Evolutionary conservation across 306 rosid species (phyloP), one percentile per base, ranked within the genome.

Genomic region (Trifolium dubium): DNA sequence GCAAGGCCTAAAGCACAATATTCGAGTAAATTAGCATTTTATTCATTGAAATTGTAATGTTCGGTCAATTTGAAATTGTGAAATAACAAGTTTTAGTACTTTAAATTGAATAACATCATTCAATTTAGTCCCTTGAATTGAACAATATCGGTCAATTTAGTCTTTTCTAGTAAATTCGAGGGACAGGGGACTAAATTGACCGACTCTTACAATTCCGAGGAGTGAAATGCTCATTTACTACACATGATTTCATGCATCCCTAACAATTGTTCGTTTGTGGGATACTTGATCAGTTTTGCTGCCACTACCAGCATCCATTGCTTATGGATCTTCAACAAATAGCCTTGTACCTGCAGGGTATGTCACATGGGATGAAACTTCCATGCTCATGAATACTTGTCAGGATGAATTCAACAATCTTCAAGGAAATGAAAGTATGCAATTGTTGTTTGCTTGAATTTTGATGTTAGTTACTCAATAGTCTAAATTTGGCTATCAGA

Each of bases 351-450:
- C 87, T 28, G 80, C 88, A 44, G 83, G 88, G 44, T 90, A 77
- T 82, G 76, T 80, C 65, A 71, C 88, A 9, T 90, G 98, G 98
- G 98, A 90, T 30, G 97, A 90, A 44, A 47, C 82, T 67, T 87
- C 93, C 5, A 43, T 87, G 32, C 72, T 88, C 77, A 64, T 89
- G 74, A 85, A 77, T 72, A 61, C 85, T 35, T 78, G 86, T 65
- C 90, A 83, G 31, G 91, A 90, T 58, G 92, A 90, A 55, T 77
- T 81, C 79, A 77, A 64, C 49, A 84, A 60, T 72, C 64, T 83
- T 75, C 85, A 74, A 18, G 88, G 80, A 82, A 76, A 69, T 55
- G 90, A 90, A 87, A 92, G 97, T 77, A 83, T 68, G 34, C 34
- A 1, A 4, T 37, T 4, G 55, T 50, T 35, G n/a, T 78, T 61